Percentiles rank a stretch among this genome's conserved stretches.
Conservation (phyloP, 2,329 filamentous ascomycete species). For the Verticillium nonalfalfae region DNA sequence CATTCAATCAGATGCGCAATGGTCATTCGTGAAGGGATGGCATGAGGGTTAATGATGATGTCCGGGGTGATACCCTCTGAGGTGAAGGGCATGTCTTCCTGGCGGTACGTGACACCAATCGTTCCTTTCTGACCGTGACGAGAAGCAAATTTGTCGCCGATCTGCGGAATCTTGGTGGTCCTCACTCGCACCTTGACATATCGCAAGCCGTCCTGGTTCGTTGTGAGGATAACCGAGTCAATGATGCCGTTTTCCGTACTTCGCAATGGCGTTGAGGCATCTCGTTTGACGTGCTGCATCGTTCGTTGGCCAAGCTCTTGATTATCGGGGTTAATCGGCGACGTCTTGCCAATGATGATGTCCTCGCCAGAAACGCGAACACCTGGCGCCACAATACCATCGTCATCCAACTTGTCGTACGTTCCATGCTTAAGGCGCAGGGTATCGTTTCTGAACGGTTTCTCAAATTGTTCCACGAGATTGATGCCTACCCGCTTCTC, state of each 20-base stretch:
- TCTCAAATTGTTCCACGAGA: conserved; percentile 91
- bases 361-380: conserved; percentile 95
- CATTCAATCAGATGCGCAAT: conserved; percentile 99
- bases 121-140: conserved; percentile 99
- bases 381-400: conserved; percentile 90
- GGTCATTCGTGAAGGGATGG: conserved; percentile 99
- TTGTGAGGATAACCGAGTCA: conserved; percentile 88
- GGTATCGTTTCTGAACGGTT: conserved; percentile 82
- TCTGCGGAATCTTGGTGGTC: conserved; percentile 96
- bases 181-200: conserved; percentile 97
- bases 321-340: conserved; percentile 85
- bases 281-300: conserved; percentile 83
- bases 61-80: conserved; percentile 87
- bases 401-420: conserved; percentile 95
- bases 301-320: conserved; percentile 92
- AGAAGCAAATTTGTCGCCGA: conserved; percentile 98
- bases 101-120: conserved; percentile 95
- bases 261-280: conserved; percentile 89
- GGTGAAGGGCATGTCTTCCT: conserved; percentile 98
- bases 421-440: conserved; percentile 90
- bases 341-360: conserved; percentile 98
- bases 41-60: conserved; percentile 98
- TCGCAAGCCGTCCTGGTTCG: conserved; percentile 86
- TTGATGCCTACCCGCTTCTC: conserved; percentile 95
- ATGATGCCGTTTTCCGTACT: conserved; percentile 97